Evolutionary conservation across 345 rosid genomes (phyloP).

Genomic region (Aquilaria yunnanensis): DNA sequence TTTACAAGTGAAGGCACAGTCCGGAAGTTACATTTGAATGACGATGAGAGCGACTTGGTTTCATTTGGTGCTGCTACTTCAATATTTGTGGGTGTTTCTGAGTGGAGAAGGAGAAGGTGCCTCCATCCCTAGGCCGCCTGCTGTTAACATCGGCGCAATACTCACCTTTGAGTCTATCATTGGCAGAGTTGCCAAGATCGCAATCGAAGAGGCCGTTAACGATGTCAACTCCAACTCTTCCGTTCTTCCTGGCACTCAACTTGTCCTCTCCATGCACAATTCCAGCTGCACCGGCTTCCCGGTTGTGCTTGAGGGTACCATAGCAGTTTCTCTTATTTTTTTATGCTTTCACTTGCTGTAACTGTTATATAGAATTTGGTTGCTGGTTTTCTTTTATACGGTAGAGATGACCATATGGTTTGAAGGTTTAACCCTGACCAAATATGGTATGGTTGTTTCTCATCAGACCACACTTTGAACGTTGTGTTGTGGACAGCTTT

Average conservation of each 20-base stretch:
- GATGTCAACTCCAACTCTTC: constrained; percentile 50
- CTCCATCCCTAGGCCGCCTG: constrained; percentile 45
- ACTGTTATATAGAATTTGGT: not conserved
- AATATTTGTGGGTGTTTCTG: constrained; percentile 20
- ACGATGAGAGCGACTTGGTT: constrained; percentile 30
- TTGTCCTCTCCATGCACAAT: constrained; percentile 40
- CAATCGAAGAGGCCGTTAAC: constrained; percentile 69
- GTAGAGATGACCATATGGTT: not conserved
- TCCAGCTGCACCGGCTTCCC: constrained; percentile 57
- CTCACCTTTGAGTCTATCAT: constrained; percentile 53
- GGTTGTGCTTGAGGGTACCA: constrained; percentile 67
- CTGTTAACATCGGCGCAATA: constrained; percentile 67
- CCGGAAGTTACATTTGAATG: not conserved
- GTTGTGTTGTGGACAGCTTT: constrained; percentile 41
- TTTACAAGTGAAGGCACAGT: no score
- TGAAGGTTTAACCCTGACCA: not conserved
- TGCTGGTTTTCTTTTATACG: no score
- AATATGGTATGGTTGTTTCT: not conserved
- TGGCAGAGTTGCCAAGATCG: constrained; percentile 82
- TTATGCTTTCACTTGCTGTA: constrained; percentile 43
- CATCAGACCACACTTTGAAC: constrained; percentile 6
- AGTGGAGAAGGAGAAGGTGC: constrained; percentile 31
- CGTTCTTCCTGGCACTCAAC: constrained; percentile 48
- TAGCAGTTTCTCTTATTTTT: constrained; percentile 24
- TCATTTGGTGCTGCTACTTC: constrained; percentile 28